A percentile compares a stretch with the other conserved stretches of the same genome.
phyloP scores from a whole-genome alignment of 192 early-diverging fungal species.

The Jimgerdemannia flammicorona region DNA sequence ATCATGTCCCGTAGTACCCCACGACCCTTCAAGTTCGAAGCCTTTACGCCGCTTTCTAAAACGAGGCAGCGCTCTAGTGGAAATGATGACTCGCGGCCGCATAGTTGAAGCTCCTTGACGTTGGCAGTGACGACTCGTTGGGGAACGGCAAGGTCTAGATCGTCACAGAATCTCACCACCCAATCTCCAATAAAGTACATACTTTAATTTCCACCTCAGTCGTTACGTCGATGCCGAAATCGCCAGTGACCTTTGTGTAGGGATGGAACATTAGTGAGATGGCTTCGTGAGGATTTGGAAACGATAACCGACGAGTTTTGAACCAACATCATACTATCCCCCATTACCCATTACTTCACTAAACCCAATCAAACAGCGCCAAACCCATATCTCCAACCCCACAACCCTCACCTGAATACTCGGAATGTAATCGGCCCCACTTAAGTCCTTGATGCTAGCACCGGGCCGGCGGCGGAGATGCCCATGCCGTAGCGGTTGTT shows the following conservation, averaged over 20 bases:
- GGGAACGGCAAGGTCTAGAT: too few species aligned
- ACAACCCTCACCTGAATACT: conserved; percentile 57
- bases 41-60: too few species aligned
- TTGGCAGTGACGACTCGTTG: conserved; percentile 30
- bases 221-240: conserved; percentile 63
- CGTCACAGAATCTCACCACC: too few species aligned
- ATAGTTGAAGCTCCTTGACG: conserved; percentile 88
- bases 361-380: too few species aligned
- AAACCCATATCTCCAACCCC: too few species aligned
- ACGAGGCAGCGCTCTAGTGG: background rate
- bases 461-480: conserved; percentile 85
- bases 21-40: too few species aligned
- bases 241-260: conserved; percentile 89
- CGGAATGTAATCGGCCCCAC: conserved; percentile 95
- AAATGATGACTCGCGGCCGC: conserved; percentile 79
- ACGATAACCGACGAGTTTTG: too few species aligned
- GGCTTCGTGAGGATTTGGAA: too few species aligned
- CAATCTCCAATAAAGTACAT: background rate
- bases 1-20: too few species aligned
- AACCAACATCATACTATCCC: too few species aligned
- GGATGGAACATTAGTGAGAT: conserved; percentile 75
- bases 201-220: conserved; percentile 90
- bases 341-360: too few species aligned
- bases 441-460: conserved; percentile 92
- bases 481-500: conserved; percentile 99